A percentile compares a stretch with the other conserved stretches of the same genome.
phyloP scores from a whole-genome alignment of 805 yeast species.

The Ogataea ramenticola region DNA sequence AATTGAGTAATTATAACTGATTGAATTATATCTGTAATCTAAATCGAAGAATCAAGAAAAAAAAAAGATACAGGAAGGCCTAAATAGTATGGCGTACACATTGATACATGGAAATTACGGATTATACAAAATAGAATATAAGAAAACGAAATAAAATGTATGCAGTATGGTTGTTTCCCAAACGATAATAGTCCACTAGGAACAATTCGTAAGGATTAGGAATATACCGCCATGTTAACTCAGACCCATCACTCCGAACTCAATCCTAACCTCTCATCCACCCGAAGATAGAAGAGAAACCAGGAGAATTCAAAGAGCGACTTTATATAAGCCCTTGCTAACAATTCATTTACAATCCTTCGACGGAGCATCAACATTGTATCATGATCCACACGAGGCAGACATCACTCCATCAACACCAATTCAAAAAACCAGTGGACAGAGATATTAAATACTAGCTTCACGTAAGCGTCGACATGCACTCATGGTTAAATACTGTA shows the following conservation, averaged over 20 bases:
- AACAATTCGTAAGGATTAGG: constrained; percentile 98
- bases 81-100: too few relatives aligned
- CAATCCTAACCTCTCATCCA: constrained; percentile 17
- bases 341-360: constrained; percentile 77
- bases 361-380: constrained; percentile 91
- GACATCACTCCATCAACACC: constrained; percentile 22
- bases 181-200: constrained; percentile 81
- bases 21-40: not conserved
- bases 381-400: constrained; percentile 31
- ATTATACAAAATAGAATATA: too few relatives aligned
- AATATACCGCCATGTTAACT: constrained; percentile 83
- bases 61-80: not conserved
- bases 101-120: too few relatives aligned
- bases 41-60: not conserved
- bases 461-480: constrained; percentile 30
- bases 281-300: constrained; percentile 8
- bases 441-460: constrained; percentile 25
- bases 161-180: constrained; percentile 99
- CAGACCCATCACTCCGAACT: constrained; percentile 56
- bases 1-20: too few relatives aligned
- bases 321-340: constrained; percentile 10
- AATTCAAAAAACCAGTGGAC: too few relatives aligned
- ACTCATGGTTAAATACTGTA: constrained; percentile 20
- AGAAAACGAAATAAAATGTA: constrained; percentile 39
- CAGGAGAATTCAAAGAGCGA: constrained; percentile 53